Base-by-base conservation (phyloP, 129 eudicot species). In the Ambrosia artemisiifolia region DNA sequence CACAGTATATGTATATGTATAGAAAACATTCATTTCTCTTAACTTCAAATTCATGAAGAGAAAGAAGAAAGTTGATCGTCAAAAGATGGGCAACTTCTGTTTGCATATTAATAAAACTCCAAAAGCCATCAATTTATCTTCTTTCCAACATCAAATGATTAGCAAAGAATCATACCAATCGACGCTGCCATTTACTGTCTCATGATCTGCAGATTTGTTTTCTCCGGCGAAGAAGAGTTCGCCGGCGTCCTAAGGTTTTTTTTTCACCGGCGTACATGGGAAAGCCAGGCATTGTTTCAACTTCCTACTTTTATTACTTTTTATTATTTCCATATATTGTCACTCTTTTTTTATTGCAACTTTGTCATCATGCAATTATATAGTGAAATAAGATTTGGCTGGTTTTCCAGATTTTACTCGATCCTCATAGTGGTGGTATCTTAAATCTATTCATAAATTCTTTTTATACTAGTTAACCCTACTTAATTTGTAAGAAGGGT, bases 181-280 rank as follows among this genome's bases (percentile, higher is more conserved):
- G 24, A 68, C 9, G 73, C 62, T 42, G 8, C 32, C 19, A 11
- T 68, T 75, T 66, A 66, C 68, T 11, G 61, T 68, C 69, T 60
- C 70, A 69, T 77, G 75, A 69, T 68, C 43, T 1, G 43, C 12
- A 53, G 14, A 69, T 20, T 61, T 78, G 51, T 53, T 71, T 60
- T 55, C 75, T 63, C 80, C 80, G 86, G 83, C 81, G 81, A 78
- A 61, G 69, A 81, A 80, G 77, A 81, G 11, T 78, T 82, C 70
- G 59, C 77, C 82, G 80, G 75, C 56, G 33, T 20, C 35, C 16
- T 63, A 51, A 75, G 72, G 44, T 75, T 75, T 78, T 71, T 71
- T 76, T 50, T 70, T 70, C 78, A 80, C 78, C 82, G 91, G 91
- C 91, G 85, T 86, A 86, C 91, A 86, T 70, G 91, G 91, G 91